Percentiles rank a stretch among this genome's conserved stretches.
Evolutionary conservation across 805 yeast species (phyloP).

Genomic region (Candida cerambycidarum): DNA sequence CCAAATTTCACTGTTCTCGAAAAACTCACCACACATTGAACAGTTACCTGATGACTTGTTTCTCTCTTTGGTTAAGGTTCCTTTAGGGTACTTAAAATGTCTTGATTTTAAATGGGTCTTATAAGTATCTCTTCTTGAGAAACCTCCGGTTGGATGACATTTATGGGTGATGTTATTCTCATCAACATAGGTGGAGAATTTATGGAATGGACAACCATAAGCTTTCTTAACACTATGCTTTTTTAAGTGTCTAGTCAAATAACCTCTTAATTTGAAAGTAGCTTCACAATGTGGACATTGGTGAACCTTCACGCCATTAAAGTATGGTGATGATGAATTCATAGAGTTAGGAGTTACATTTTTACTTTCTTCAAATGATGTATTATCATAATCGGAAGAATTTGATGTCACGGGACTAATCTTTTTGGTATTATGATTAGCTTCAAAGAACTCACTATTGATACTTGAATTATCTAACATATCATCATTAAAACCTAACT

Average conservation of each 20-base stretch:
- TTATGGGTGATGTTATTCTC: slow-evolving; percentile 41
- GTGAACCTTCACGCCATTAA: slow-evolving; percentile 20
- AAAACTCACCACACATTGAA: slow-evolving; percentile 54
- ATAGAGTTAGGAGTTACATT: slow-evolving; percentile 29
- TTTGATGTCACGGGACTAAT: slow-evolving; percentile 36
- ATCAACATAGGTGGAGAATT: slow-evolving; percentile 34
- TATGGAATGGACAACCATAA: slow-evolving; percentile 54
- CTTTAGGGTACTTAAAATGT: slow-evolving; percentile 58
- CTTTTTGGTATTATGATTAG: not conserved
- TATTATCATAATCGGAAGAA: slow-evolving; percentile 22
- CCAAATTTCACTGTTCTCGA: slow-evolving; percentile 52
- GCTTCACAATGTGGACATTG: slow-evolving; percentile 51
- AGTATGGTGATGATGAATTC: slow-evolving; percentile 23
- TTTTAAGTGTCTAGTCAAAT: slow-evolving; percentile 55
- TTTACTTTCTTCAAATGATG: slow-evolving; percentile 11
- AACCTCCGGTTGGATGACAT: slow-evolving; percentile 60
- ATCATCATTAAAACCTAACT: slow-evolving; percentile 55
- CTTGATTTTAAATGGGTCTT: slow-evolving; percentile 57
- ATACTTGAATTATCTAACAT: slow-evolving; percentile 9
- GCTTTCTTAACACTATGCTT: slow-evolving; percentile 52
- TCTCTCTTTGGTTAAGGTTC: slow-evolving; percentile 49
- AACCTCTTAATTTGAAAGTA: slow-evolving; percentile 51
- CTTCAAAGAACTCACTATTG: slow-evolving; percentile 6
- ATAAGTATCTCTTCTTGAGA: slow-evolving; percentile 59
- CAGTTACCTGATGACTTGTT: slow-evolving; percentile 47